A percentile compares a stretch with the other conserved stretches of the same genome.
Evolutionary conservation across 768 basidiomycete species (phyloP).

Genomic region (Phaeotremella skinneri): DNA sequence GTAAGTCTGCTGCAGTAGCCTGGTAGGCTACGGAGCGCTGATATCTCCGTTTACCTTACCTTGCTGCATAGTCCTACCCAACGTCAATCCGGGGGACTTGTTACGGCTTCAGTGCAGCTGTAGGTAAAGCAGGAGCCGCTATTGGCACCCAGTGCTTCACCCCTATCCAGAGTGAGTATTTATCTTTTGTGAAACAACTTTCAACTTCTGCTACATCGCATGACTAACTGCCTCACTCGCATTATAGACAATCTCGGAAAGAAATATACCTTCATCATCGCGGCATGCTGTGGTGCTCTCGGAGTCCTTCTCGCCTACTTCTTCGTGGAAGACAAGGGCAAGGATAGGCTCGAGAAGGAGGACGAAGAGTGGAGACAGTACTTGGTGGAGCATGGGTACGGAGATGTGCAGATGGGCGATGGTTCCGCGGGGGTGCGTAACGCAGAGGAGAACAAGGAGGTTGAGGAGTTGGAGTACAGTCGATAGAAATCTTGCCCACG

Average conservation of each 20-base stretch:
- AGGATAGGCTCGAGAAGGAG: slow-evolving; percentile 39
- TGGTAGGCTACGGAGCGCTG: background rate
- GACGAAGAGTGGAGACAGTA: slow-evolving; percentile 42
- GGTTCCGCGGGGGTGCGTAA: slow-evolving; percentile 18
- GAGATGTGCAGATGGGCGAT: slow-evolving; percentile 39
- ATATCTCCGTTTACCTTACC: slow-evolving; percentile 55
- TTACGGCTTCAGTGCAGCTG: slow-evolving; percentile 56
- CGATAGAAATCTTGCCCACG: background rate
- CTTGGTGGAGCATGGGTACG: slow-evolving; percentile 37
- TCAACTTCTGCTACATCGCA: background rate
- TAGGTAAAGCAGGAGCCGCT: slow-evolving; percentile 58
- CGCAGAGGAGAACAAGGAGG: slow-evolving; percentile 23
- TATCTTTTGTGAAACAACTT: background rate
- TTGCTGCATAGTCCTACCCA: slow-evolving; percentile 53
- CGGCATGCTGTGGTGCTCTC: slow-evolving; percentile 31
- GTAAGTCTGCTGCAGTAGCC: slow-evolving; percentile 5
- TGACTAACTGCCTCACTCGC: background rate
- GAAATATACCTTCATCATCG: slow-evolving; percentile 43
- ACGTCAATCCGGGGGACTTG: slow-evolving; percentile 69
- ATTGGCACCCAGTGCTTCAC: slow-evolving; percentile 39
- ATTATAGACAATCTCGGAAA: slow-evolving; percentile 29
- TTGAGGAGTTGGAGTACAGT: slow-evolving; percentile 20
- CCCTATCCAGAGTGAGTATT: slow-evolving; percentile 28
- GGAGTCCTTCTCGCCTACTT: slow-evolving; percentile 37
- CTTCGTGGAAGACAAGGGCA: slow-evolving; percentile 41